These are phyloP conservation scores for Iberis pinnata DNA, from an alignment of 345 rosid species.

Conservation along the genomic window DNA sequence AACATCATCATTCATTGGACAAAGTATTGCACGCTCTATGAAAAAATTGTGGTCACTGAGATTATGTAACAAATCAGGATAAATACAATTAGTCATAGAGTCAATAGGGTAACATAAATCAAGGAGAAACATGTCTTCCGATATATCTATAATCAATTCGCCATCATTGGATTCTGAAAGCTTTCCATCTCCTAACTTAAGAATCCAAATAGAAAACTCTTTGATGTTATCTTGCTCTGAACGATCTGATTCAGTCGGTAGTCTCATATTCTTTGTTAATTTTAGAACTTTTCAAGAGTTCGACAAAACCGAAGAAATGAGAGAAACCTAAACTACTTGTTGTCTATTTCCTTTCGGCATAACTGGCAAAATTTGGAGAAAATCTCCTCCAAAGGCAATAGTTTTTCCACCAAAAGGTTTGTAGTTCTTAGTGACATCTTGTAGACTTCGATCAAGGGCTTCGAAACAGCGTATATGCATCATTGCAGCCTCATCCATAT, in stretches of 20 bases:
- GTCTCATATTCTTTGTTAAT: not conserved
- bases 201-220: not conserved
- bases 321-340: not conserved
- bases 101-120: too few species aligned
- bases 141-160: too few species aligned
- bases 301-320: not conserved
- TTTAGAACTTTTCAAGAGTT: not conserved
- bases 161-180: too few species aligned
- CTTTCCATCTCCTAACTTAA: too few species aligned
- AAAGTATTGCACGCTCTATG: too few species aligned
- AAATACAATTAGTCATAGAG: too few species aligned
- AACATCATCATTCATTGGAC: too few species aligned
- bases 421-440: not conserved
- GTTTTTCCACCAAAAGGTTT: not conserved
- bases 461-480: not conserved
- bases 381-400: not conserved
- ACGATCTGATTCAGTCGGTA: not conserved
- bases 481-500: not conserved
- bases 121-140: too few species aligned
- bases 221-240: not conserved
- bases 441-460: not conserved
- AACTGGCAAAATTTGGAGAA: not conserved
- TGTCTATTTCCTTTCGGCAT: not conserved
- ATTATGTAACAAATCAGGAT: too few species aligned
- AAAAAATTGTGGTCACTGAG: too few species aligned